Conservation (phyloP, 108 stramenopile species). For the Cylindrotheca closterium region DNA sequence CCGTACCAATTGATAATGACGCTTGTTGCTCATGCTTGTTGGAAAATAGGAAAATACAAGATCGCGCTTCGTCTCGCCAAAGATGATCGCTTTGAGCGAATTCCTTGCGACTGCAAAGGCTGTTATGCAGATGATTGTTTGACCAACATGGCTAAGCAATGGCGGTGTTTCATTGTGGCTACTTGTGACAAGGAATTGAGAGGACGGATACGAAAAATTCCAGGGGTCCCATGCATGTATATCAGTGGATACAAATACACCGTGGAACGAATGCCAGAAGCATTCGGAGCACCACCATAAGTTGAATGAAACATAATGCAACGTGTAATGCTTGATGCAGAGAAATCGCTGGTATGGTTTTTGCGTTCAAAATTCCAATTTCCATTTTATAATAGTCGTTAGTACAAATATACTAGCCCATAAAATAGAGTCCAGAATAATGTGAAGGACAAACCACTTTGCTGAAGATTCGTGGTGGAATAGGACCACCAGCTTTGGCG, state of each 20-base stretch:
- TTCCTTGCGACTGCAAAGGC: constrained; percentile 91
- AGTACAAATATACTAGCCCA: constrained; percentile 83
- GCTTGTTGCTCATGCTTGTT: too few species aligned
- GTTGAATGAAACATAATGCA: background rate
- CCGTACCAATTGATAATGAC: too few species aligned
- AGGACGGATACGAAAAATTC: constrained; percentile 95
- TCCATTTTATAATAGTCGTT: constrained; percentile 13
- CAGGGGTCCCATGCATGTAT: constrained; percentile 99
- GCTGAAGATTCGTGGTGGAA: constrained; percentile 68
- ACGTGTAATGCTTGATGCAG: background rate
- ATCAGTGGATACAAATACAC: constrained; percentile 94
- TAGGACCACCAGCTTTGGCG: constrained; percentile 63
- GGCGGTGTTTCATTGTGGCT: constrained; percentile 99
- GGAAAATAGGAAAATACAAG: too few species aligned
- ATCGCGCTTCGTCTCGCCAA: constrained; percentile 96
- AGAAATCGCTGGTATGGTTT: background rate
- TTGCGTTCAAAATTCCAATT: background rate
- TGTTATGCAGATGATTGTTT: constrained; percentile 96
- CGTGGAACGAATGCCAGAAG: constrained; percentile 98
- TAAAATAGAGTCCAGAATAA: constrained; percentile 90
- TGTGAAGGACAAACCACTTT: constrained; percentile 77
- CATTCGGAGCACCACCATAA: constrained; percentile 88
- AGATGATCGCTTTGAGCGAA: constrained; percentile 94
- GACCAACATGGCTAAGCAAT: constrained; percentile 79
- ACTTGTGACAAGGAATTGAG: constrained; percentile 98